These are phyloP conservation scores for Pseudogymnoascus sp. DNA, from an alignment of 2,329 filamentous ascomycete species.

Conservation along the genomic window DNA sequence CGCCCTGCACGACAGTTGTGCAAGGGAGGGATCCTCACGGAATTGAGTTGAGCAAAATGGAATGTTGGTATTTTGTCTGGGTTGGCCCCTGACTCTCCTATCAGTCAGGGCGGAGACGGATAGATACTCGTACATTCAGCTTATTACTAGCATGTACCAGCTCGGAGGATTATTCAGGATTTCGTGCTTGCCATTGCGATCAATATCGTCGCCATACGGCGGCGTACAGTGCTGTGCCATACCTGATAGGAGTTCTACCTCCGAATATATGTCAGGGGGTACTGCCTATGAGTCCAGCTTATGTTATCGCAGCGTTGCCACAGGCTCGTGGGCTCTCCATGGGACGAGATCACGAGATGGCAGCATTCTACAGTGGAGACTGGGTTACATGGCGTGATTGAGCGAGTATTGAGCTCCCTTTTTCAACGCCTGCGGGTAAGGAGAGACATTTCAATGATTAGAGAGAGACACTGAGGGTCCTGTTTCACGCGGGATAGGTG, in stretches of 20 bases:
- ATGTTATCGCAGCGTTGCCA: background rate
- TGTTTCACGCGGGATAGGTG: slow-evolving; percentile 2
- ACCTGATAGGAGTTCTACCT: slow-evolving; percentile 2
- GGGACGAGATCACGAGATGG: slow-evolving; percentile 4
- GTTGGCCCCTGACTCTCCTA: background rate
- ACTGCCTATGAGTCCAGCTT: background rate
- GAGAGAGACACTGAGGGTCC: background rate
- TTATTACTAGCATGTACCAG: slow-evolving; percentile 1
- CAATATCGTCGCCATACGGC: background rate
- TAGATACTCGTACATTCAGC: background rate
- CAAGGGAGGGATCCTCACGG: background rate
- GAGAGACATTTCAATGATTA: background rate
- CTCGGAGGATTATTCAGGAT: background rate
- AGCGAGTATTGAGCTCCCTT: too few species aligned
- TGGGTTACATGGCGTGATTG: background rate
- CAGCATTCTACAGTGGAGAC: background rate
- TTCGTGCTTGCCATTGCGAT: background rate
- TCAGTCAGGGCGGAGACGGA: background rate
- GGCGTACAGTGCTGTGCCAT: background rate
- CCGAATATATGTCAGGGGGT: background rate
- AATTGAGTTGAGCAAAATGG: background rate
- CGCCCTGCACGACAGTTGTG: background rate
- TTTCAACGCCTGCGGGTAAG: slow-evolving; percentile 3
- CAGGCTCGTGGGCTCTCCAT: slow-evolving; percentile 2
- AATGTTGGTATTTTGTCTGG: background rate